These are phyloP conservation scores for Colletotrichum sp. DNA, from an alignment of 2,329 filamentous ascomycete species.

Conservation along the genomic window DNA sequence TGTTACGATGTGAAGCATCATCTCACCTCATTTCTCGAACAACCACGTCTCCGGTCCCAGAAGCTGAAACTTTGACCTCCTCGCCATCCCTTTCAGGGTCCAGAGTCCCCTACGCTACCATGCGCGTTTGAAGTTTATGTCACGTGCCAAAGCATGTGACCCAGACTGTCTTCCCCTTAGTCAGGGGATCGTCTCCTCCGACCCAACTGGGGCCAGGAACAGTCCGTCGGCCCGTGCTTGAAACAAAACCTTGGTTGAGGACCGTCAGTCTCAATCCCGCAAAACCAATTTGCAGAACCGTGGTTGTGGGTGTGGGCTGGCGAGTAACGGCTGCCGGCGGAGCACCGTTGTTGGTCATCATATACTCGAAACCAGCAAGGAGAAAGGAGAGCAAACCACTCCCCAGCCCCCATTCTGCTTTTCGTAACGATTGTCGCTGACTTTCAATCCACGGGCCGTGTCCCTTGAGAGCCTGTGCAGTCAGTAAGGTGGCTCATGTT, in stretches of 20 bases:
- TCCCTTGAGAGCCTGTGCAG: neutral
- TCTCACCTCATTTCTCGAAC: neutral
- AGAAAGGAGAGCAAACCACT: neutral
- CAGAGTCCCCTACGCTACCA: neutral
- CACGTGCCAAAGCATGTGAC: neutral
- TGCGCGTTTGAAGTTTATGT: neutral
- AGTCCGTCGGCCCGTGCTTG: neutral
- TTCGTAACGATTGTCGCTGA: neutral
- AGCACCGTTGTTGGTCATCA: neutral
- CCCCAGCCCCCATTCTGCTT: neutral
- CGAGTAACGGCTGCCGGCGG: neutral
- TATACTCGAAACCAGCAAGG: neutral
- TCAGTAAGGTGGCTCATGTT: neutral
- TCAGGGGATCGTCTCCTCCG: neutral
- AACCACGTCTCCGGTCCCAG: neutral
- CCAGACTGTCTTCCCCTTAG: neutral
- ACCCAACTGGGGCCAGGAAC: neutral
- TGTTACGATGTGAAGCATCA: neutral
- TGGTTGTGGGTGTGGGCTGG: neutral
- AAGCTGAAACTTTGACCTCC: conserved; percentile 11
- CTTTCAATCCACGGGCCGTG: neutral
- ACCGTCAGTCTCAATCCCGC: neutral
- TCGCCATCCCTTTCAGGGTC: conserved; percentile 13
- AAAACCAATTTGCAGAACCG: neutral
- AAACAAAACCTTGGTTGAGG: neutral